Percentiles rank a stretch among this genome's conserved stretches.
Evolutionary conservation across 2,329 filamentous ascomycete genomes (phyloP).

Genomic region (Sarocladium brachiariae): DNA sequence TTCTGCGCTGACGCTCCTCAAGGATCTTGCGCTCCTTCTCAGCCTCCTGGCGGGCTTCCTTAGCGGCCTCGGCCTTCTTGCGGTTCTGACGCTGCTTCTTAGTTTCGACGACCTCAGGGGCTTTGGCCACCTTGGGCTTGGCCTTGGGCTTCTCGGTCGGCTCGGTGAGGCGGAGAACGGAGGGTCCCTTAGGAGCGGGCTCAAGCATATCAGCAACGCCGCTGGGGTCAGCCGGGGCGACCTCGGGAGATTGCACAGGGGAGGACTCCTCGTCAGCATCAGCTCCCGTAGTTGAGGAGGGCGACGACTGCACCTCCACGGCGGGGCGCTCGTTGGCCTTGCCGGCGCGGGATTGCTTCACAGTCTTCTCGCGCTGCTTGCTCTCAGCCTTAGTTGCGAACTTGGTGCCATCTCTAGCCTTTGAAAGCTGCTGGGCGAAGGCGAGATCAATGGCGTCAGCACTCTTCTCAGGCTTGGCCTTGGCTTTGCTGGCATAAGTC

Average conservation of each 20-base stretch:
- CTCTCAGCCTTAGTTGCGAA: constrained; percentile 46
- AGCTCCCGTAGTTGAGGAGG: constrained; percentile 64
- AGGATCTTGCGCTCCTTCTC: constrained; percentile 71
- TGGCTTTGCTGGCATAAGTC: constrained; percentile 12
- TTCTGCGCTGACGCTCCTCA: constrained; percentile 76
- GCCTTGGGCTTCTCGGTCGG: constrained; percentile 50
- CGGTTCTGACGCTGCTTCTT: constrained; percentile 96
- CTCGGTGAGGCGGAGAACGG: constrained; percentile 71
- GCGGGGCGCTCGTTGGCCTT: constrained; percentile 36
- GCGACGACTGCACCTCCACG: constrained; percentile 43
- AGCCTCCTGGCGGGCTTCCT: constrained; percentile 65
- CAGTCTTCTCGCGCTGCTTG: constrained; percentile 61
- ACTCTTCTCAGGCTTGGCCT: constrained; percentile 17
- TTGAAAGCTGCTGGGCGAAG: constrained; percentile 68
- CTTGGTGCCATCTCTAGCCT: constrained; percentile 62
- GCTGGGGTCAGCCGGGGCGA: constrained; percentile 47
- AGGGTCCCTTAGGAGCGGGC: constrained; percentile 57
- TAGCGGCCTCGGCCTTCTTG: constrained; percentile 78
- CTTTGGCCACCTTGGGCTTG: constrained; percentile 56
- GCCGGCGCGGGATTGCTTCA: constrained; percentile 61
- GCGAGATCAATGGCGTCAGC: constrained; percentile 51
- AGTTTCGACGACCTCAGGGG: constrained; percentile 63
- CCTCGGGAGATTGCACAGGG: constrained; percentile 58
- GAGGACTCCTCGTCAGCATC: constrained; percentile 81
- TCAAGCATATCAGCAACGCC: constrained; percentile 93